Percentiles rank a stretch among this genome's conserved stretches.
phyloP scores from a whole-genome alignment of 805 yeast genomes.

The Sungouiozyma ichnusensis region DNA sequence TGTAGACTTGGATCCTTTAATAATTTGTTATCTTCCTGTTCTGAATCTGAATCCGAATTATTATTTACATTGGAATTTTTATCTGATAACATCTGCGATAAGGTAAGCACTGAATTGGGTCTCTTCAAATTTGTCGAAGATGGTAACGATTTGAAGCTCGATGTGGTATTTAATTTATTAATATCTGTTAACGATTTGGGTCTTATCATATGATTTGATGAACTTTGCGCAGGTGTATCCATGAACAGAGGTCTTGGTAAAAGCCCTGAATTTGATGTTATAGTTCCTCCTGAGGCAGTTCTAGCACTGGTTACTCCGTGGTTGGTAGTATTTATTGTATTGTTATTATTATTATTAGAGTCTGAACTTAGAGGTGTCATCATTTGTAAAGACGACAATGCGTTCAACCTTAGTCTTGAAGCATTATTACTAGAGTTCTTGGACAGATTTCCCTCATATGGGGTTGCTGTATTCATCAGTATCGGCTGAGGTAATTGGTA shows the following conservation, averaged over 20 bases:
- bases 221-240: conserved; percentile 12
- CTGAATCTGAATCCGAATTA: conserved; percentile 14
- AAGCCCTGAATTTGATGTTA: conserved; percentile 1
- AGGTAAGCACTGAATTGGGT: conserved; percentile 18
- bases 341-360: not conserved
- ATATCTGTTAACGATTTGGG: conserved; percentile 20
- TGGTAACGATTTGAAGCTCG: not conserved
- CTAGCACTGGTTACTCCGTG: conserved; percentile 4
- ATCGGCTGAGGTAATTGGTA: not conserved
- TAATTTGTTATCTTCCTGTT: conserved; percentile 2
- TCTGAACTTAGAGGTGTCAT: conserved; percentile 44
- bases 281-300: not conserved
- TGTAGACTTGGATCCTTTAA: conserved; percentile 8
- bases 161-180: conserved; percentile 2
- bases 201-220: conserved; percentile 9
- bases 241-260: conserved; percentile 9
- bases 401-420: conserved; percentile 24
- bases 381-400: conserved; percentile 44
- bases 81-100: conserved; percentile 12
- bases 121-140: conserved; percentile 9
- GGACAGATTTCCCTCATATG: not conserved
- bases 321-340: conserved; percentile 12
- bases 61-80: conserved; percentile 3
- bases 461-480: not conserved
- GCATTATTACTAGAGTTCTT: conserved; percentile 6